phyloP scores from a whole-genome alignment of 176 grass and related monocot species.

The Avena sativa region DNA sequence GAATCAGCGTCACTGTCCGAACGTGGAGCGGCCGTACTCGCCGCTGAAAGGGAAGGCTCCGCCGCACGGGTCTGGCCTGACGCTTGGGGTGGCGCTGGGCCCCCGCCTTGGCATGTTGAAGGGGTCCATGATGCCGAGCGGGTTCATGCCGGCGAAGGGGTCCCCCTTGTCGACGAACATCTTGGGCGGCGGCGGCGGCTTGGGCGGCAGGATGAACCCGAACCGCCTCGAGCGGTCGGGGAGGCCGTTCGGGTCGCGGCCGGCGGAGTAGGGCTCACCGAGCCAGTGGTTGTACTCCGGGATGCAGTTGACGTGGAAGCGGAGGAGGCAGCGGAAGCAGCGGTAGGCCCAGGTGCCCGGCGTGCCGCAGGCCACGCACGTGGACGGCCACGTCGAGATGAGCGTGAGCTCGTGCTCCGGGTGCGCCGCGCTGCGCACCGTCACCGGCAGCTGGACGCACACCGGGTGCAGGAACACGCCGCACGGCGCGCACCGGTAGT shows the following conservation, averaged over 20 bases:
- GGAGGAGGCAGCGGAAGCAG: not conserved
- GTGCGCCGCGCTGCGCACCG: not conserved
- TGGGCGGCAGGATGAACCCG: not conserved
- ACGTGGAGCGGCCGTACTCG: constrained; percentile 14
- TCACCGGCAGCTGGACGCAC: not conserved
- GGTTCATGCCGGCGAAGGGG: not conserved
- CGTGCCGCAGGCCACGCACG: not conserved
- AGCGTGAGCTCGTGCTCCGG: constrained; percentile 24
- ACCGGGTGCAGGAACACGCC: constrained; percentile 3
- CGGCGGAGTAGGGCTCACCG: not conserved
- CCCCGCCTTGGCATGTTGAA: not conserved
- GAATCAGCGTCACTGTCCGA: not conserved
- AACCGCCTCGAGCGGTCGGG: constrained; percentile 4
- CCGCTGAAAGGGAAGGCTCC: not conserved
- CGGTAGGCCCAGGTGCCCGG: not conserved
- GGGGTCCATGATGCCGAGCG: not conserved
- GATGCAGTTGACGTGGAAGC: not conserved
- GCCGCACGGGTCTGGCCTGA: not conserved
- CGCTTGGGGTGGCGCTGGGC: not conserved
- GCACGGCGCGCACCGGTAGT: not conserved
- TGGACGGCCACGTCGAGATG: not conserved
- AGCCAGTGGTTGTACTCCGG: not conserved
- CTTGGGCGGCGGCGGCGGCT: not conserved
- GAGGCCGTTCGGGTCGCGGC: not conserved
- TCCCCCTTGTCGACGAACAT: not conserved